A percentile compares a stretch with the other conserved stretches of the same genome.
Evolutionary conservation across 176 grass and related monocot genomes (phyloP).

Genomic region (bread wheat (Triticum aestivum)): IWGSC_CS_RefSeq_v2.1 NC_057806.1:385727977-385728476

Average conservation of each 20-base stretch:
- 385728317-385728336: not conserved
- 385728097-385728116: not conserved
- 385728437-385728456: not conserved
- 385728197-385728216: not conserved
- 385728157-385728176: too few relatives aligned
- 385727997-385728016: not conserved
- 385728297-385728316: not conserved
- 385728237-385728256: not conserved
- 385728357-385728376: constrained; percentile 30
- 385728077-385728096: not conserved
- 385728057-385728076: not conserved
- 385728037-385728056: not conserved
- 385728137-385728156: not conserved
- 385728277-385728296: constrained; percentile 6
- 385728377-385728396: constrained; percentile 23
- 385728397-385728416: not conserved
- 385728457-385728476: not conserved
- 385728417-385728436: constrained; percentile 3
- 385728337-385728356: constrained; percentile 27
- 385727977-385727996: not conserved
- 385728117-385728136: not conserved
- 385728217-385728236: not conserved
- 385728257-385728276: not conserved
- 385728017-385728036: not conserved
- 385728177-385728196: not conserved